phyloP scores from a whole-genome alignment of 2,329 filamentous ascomycete species.

The Esteya vermicola region DNA sequence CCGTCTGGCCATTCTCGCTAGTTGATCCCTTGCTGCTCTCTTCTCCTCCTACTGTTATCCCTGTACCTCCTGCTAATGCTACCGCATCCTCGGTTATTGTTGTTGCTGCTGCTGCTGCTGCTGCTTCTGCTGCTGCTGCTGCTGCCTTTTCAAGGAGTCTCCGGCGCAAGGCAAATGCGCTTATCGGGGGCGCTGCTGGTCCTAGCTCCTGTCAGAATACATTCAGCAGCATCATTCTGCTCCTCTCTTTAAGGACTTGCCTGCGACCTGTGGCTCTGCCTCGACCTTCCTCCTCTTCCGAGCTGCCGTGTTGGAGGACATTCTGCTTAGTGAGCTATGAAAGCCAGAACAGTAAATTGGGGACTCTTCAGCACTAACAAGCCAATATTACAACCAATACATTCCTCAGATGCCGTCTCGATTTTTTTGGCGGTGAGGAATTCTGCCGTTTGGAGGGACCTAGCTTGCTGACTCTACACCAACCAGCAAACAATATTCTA shows the following conservation, averaged over 20 bases:
- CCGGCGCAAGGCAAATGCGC: slow-evolving; percentile 27
- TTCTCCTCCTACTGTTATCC: neutral
- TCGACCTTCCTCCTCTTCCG: slow-evolving; percentile 26
- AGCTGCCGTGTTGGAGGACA: neutral
- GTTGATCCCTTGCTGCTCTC: no score
- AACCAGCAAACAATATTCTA: slow-evolving; percentile 1
- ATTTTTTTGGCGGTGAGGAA: slow-evolving; percentile 8
- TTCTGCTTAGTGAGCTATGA: neutral
- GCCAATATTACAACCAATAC: no score
- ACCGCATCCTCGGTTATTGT: no score
- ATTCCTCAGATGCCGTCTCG: no score
- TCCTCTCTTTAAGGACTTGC: neutral
- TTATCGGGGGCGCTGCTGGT: neutral
- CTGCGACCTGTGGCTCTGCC: slow-evolving; percentile 20
- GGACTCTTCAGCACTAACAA: no score
- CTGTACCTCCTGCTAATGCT: no score
- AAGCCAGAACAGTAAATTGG: no score
- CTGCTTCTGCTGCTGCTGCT: neutral
- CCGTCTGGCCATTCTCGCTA: no score
- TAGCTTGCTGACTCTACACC: slow-evolving; percentile 1
- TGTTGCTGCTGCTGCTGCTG: no score
- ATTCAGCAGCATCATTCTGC: neutral
- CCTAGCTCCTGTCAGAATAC: neutral
- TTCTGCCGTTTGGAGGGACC: slow-evolving; percentile 8
- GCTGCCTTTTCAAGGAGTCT: slow-evolving; percentile 18